Evolutionary conservation across 2,329 filamentous ascomycete genomes (phyloP).

Genomic region (Clonostachys chloroleuca): DNA sequence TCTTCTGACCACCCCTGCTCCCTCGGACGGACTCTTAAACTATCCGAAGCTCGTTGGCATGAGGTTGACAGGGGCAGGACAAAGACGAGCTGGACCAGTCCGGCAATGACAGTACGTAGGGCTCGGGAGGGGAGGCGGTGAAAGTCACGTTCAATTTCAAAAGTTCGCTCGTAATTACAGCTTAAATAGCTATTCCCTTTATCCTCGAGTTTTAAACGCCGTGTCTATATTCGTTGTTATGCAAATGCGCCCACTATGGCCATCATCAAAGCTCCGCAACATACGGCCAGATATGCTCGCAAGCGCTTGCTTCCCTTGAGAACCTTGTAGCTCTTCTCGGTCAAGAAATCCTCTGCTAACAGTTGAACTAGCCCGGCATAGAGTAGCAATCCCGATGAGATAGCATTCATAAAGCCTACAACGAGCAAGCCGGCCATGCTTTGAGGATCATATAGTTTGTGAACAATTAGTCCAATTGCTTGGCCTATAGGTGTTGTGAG

Average conservation of each 20-base stretch:
- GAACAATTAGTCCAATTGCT: slow-evolving; percentile 73
- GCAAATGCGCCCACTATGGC: slow-evolving; percentile 70
- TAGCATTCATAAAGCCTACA: slow-evolving; percentile 84
- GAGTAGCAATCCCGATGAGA: slow-evolving; percentile 73
- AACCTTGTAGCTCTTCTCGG: slow-evolving; percentile 67
- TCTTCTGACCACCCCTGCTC: no score
- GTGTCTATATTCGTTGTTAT: slow-evolving; percentile 22
- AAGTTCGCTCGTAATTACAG: no score
- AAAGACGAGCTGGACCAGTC: no score
- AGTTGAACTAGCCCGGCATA: slow-evolving; percentile 84
- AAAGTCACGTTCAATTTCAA: no score
- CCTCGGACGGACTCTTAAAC: no score
- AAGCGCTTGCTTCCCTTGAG: slow-evolving; percentile 58
- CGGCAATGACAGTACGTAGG: no score
- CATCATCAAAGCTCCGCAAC: slow-evolving; percentile 64
- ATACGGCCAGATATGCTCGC: slow-evolving; percentile 59
- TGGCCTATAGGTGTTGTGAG: slow-evolving; percentile 78
- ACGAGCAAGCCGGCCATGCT: slow-evolving; percentile 73
- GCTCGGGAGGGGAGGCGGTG: no score
- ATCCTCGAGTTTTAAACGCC: not conserved
- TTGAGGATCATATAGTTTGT: slow-evolving; percentile 75
- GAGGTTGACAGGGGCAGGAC: no score
- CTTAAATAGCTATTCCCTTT: no score
- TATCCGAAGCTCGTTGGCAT: no score
- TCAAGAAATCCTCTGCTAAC: slow-evolving; percentile 78